Evolutionary conservation across 148 eudicot genomes (phyloP).

Genomic region (Nepenthes mirabilis): DNA sequence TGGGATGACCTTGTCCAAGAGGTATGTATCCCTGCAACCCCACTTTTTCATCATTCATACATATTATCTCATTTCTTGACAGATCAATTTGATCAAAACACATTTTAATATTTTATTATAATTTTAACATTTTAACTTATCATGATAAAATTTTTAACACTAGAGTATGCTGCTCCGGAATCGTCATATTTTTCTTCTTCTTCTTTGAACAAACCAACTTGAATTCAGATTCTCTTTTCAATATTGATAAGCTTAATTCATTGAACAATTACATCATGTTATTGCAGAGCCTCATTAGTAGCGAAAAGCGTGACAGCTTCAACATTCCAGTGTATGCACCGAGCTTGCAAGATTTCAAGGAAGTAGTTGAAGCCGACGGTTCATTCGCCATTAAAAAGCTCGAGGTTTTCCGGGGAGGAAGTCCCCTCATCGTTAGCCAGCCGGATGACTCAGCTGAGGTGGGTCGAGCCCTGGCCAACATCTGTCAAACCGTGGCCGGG

Average conservation of each 20-base stretch:
- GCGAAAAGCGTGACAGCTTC: conserved; percentile 75
- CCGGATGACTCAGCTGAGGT: conserved; percentile 65
- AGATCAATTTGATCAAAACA: too few relatives aligned
- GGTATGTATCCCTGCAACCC: conserved; percentile 25
- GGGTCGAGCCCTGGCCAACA: conserved; percentile 66
- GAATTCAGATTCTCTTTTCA: too few relatives aligned
- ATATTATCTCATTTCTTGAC: too few relatives aligned
- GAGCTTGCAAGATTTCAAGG: conserved; percentile 71
- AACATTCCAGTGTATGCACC: conserved; percentile 91
- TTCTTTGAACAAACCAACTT: too few relatives aligned
- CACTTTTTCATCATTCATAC: too few relatives aligned
- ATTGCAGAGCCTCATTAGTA: conserved; percentile 53
- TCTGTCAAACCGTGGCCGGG: conserved; percentile 70
- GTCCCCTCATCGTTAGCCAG: conserved; percentile 72
- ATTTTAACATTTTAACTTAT: too few relatives aligned
- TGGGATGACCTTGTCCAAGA: conserved; percentile 94
- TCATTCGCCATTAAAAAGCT: conserved; percentile 60
- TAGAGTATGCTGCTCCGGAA: too few relatives aligned
- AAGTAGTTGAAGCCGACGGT: conserved; percentile 72
- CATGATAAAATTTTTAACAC: too few relatives aligned
- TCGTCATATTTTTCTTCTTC: too few relatives aligned
- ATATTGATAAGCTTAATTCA: too few relatives aligned
- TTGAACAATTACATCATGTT: not conserved
- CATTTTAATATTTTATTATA: too few relatives aligned
- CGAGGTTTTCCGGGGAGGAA: conserved; percentile 74